These are phyloP conservation scores for Colletotrichum chrysophilum DNA, from an alignment of 2,329 filamentous ascomycete genomes.

Conservation along the genomic window DNA sequence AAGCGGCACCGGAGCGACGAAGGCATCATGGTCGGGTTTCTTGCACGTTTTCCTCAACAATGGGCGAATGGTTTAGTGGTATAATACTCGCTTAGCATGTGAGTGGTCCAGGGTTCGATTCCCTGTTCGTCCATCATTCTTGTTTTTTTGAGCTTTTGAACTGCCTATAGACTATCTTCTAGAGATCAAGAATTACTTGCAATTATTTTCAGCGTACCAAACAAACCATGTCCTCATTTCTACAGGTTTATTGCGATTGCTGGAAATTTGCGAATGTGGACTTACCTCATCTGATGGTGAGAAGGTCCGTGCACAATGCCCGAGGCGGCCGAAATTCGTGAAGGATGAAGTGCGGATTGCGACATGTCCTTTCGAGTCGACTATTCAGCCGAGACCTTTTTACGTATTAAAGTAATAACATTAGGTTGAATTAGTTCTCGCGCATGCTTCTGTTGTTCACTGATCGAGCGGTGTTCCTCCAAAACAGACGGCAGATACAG, in stretches of 20 bases:
- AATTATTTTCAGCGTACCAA: rapidly evolving
- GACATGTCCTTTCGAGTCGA: neutral
- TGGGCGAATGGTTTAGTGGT: constrained; percentile 9
- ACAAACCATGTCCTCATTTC: neutral
- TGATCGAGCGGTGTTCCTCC: neutral
- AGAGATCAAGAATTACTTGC: neutral
- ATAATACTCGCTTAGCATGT: constrained; percentile 3
- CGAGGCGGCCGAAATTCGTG: neutral
- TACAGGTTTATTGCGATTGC: neutral
- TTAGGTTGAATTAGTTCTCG: too few species aligned
- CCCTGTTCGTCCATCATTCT: constrained; percentile 13
- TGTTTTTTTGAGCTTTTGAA: neutral
- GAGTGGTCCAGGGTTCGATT: constrained; percentile 15
- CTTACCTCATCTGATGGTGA: neutral
- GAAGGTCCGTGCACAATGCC: neutral
- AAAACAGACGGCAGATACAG: neutral
- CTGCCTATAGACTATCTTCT: neutral
- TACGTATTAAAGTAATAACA: too few species aligned
- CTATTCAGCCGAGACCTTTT: neutral
- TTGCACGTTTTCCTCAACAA: rapidly evolving
- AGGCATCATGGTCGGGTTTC: rapidly evolving
- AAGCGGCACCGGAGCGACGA: rapidly evolving
- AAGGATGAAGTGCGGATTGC: neutral
- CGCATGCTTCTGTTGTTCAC: neutral
- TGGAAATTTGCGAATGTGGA: neutral